Base-by-base conservation (phyloP, 768 basidiomycete species). In the Suillus spraguei region DNA sequence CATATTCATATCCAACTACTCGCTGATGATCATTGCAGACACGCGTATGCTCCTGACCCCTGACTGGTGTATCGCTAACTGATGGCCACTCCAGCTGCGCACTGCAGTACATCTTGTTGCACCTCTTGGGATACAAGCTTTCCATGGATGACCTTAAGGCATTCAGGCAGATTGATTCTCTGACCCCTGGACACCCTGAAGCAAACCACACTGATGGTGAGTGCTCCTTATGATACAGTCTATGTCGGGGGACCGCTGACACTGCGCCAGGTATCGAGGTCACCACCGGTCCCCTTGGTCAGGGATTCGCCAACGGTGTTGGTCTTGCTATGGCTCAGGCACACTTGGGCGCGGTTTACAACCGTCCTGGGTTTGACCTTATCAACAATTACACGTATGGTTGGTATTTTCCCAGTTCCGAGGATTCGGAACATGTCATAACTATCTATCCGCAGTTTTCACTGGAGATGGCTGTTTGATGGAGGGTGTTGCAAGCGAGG, bases 401-500 rank as follows among this genome's bases (percentile, higher is more conserved):
- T 92, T 68, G 60, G 76, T 58, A 3, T n/a, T 54, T 61, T 59
- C 36, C 16, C 50, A 38, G 16, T 20, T 60, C 36, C 13, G 42
- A 58, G 60, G 59, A 59, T 63, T 53, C 42, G 22, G 50, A 39
- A 24, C 58, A n/a, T 36, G 11, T 58, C 39, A 60, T 62, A 60
- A 58, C 63, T 59, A 24, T 55, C 64, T 9, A 60, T 62, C 56
- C 59, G 22, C 65, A 93, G 93, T 91, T 59, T 97, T 97, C 81
- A 83, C 86, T 64, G 96, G 96, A 70, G 96, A 98, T 78, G 96
- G 96, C 53, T 98, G 96, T 79, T 83, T 98, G 60, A 95, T 96
- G 91, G 96, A 98, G 78, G 96, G 96, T 82, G 89, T 98, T 68
- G 85, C 95, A n/a, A 84, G 85, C 66, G 96, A 98, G 76, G 94